Evolutionary conservation across 2,329 filamentous ascomycete species (phyloP).

Genomic region (Pseudogymnoascus sp.): DNA sequence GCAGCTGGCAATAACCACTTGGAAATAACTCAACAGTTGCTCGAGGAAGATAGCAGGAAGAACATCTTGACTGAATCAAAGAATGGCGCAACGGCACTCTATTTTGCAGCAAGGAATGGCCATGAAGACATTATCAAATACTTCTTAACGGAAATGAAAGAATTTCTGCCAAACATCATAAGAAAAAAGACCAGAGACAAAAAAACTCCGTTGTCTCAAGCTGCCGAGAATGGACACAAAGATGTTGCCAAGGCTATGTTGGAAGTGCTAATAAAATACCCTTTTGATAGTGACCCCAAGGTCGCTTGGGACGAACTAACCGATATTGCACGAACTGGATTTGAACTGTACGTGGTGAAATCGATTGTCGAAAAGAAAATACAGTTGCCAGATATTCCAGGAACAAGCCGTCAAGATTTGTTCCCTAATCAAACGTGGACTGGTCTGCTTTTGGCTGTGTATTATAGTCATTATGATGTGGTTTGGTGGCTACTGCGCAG

Average conservation of each 20-base stretch:
- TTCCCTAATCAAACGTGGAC: background rate
- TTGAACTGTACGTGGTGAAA: too few species aligned
- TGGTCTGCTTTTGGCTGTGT: slow-evolving; percentile 1
- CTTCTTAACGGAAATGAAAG: background rate
- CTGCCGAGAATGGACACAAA: background rate
- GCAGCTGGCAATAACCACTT: background rate
- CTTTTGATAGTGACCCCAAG: too few species aligned
- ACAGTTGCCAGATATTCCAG: background rate
- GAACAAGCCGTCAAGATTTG: background rate
- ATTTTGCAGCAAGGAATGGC: slow-evolving; percentile 5
- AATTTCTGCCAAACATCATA: background rate
- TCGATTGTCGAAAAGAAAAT: background rate
- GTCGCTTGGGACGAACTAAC: too few species aligned
- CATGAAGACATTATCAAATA: background rate
- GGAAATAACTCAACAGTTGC: background rate
- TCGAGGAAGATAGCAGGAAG: background rate
- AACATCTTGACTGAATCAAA: background rate
- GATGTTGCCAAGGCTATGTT: background rate
- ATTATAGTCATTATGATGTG: background rate
- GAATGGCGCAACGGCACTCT: background rate
- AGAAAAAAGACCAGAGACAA: background rate
- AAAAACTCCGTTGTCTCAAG: background rate
- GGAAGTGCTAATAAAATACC: too few species aligned
- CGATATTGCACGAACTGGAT: too few species aligned
- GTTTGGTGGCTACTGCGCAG: background rate